A percentile compares a stretch with the other conserved stretches of the same genome.
Conservation (phyloP, 169 alveolate genomes). For the Eimeria maxima region DNA sequence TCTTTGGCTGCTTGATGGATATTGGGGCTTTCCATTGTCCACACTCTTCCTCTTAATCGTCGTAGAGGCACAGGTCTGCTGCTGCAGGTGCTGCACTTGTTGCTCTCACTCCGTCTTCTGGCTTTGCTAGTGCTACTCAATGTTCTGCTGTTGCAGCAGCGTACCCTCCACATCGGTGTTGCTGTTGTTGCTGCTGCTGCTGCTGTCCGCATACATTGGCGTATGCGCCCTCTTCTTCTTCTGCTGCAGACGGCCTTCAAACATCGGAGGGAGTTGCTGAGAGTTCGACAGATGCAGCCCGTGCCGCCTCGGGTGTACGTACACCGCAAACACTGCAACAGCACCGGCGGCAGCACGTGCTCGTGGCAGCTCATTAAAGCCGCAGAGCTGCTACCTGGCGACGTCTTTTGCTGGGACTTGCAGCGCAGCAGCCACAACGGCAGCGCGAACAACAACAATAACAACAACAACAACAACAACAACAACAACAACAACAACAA, state of each 20-base stretch:
- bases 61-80: conserved; percentile 85
- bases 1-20: conserved; percentile 98
- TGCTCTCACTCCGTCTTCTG: conserved; percentile 4
- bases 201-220: neutral
- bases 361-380: conserved; percentile 94
- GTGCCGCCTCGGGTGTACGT: conserved; percentile 65
- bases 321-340: conserved; percentile 56
- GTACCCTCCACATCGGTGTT: conserved; percentile 37
- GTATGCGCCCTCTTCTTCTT: neutral
- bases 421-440: neutral
- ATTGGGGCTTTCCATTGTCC: conserved; percentile 96
- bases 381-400: conserved; percentile 97
- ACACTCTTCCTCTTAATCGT: conserved; percentile 94
- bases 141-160: conserved; percentile 17
- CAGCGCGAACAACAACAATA: too few relatives aligned
- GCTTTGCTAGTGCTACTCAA: neutral
- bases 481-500: conserved; percentile 36
- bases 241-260: conserved; percentile 10
- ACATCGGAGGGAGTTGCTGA: conserved; percentile 9
- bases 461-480: neutral
- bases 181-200: conserved; percentile 43
- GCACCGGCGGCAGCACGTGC: conserved; percentile 83
- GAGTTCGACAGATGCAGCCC: conserved; percentile 32
- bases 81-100: conserved; percentile 26
- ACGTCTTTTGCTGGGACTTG: conserved; percentile 86